These are phyloP conservation scores for Salix caprea DNA, from an alignment of 345 rosid species.

Conservation along the genomic window DNA sequence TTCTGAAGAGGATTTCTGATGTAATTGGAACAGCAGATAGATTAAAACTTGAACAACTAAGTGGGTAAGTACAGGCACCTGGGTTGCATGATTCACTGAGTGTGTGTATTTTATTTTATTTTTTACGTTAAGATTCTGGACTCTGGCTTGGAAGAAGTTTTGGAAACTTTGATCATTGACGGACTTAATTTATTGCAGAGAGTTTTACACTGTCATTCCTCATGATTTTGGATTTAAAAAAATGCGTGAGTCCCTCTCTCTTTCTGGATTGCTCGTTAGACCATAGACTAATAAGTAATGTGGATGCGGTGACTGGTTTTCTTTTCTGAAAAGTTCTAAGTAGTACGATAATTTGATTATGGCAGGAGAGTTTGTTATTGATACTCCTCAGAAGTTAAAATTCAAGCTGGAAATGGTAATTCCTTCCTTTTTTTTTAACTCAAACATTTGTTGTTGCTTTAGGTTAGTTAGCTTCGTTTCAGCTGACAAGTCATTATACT, in stretches of 20 bases:
- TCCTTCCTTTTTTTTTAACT: slow-evolving; percentile 6
- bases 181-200: slow-evolving; percentile 42
- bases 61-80: slow-evolving; percentile 48
- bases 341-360: slow-evolving; percentile 22
- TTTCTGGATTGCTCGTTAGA: neutral
- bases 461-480: neutral
- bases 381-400: slow-evolving; percentile 81
- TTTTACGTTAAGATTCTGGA: neutral
- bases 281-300: neutral
- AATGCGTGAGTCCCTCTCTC: slow-evolving; percentile 60
- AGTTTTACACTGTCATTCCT: slow-evolving; percentile 85
- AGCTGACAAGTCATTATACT: neutral
- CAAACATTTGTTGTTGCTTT: slow-evolving; percentile 9
- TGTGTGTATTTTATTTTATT: neutral
- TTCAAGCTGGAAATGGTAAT: slow-evolving; percentile 81
- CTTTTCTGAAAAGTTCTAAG: neutral
- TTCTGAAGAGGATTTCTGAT: slow-evolving; percentile 68
- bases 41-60: slow-evolving; percentile 60
- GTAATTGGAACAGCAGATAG: slow-evolving; percentile 43
- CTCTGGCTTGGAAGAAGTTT: neutral
- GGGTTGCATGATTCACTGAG: neutral
- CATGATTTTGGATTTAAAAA: slow-evolving; percentile 87
- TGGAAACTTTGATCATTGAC: slow-evolving; percentile 4
- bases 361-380: slow-evolving; percentile 82
- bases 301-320: neutral